Conservation (phyloP, 495 filamentous ascomycete species). For the Aspergillus biplanus region DNA sequence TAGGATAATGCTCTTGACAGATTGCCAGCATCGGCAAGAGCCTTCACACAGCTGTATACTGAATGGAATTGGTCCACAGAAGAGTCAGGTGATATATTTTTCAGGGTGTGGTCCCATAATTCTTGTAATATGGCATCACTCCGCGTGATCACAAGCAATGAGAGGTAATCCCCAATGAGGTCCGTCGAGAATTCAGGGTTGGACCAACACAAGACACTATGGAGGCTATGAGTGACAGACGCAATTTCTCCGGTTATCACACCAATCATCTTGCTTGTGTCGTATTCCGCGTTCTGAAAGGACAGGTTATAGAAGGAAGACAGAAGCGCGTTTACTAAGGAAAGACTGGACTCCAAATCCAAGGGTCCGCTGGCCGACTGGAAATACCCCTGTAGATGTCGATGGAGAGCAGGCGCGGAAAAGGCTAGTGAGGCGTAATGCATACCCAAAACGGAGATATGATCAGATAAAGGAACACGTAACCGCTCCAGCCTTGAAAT, state of each 20-base stretch:
- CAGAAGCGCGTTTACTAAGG: conserved; percentile 28
- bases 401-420: conserved; percentile 30
- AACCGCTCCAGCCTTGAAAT: conserved; percentile 30
- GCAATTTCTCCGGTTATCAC: conserved; percentile 33
- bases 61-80: conserved; percentile 14
- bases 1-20: conserved; percentile 27
- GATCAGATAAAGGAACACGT: conserved; percentile 5
- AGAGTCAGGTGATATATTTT: background rate
- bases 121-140: conserved; percentile 20
- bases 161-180: conserved; percentile 24
- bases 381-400: conserved; percentile 28
- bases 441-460: conserved; percentile 28
- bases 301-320: conserved; percentile 25
- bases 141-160: conserved; percentile 29
- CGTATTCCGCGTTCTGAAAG: conserved; percentile 30
- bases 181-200: background rate
- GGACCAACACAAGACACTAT: conserved; percentile 30
- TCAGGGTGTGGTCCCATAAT: conserved; percentile 30
- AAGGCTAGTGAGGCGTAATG: conserved; percentile 37
- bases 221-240: conserved; percentile 18
- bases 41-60: conserved; percentile 31
- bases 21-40: conserved; percentile 24
- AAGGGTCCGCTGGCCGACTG: conserved; percentile 5
- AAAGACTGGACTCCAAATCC: conserved; percentile 8
- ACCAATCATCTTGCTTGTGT: conserved; percentile 29